Base-by-base conservation (phyloP, 116 monocot species). In the Dioscorea cayenensis region DNA sequence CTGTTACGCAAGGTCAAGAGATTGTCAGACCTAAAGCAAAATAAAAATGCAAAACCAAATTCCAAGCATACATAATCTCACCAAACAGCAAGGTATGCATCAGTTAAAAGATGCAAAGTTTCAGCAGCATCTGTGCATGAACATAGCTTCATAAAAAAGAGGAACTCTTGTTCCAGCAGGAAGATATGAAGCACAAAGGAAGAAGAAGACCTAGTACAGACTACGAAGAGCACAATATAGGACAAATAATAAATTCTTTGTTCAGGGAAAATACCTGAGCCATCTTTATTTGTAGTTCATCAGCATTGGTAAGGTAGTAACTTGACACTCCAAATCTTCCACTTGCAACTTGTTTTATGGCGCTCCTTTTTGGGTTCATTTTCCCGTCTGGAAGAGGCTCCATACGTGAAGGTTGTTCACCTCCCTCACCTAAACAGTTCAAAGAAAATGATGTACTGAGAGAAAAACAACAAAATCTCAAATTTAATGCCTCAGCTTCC, bases 231-330 rank as follows among this genome's bases (percentile, higher is more conserved):
- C 3, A 49, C 36, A 52, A 28, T 11, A 48, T 49, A 43, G 43
- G 43, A 43, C 52, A 4, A 21, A 55, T 4, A 27, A 16, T 4
- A 28, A 52, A 28, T 52, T 18, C 62, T 17, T 63, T 29, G 58
- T 4, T 79, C 72, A 36, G 43, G 36, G 66, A 14, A 67, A 79
- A 65, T 99, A 99, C 99, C 94, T 99, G 99, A 72, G 99, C 99
- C 99, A 99, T 94, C 73, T 99, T 99, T 77, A 99, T 99, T 81
- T 99, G 94, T 65, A 99, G 91, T 75, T 99, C 99, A 77, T 99
- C 94, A 21, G 99, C 99, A 77, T 99, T 99, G 17, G 99, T 94
- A 29, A 99, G 89, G 75, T 99, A 99, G 73, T 99, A 99, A 73
- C 99, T 99, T 36, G 91, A 82, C 68, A 99, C 99, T 51, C 99